A percentile compares a stretch with the other conserved stretches of the same genome.
phyloP scores from a whole-genome alignment of 768 basidiomycete genomes.

The Pisolithus orientalis region DNA sequence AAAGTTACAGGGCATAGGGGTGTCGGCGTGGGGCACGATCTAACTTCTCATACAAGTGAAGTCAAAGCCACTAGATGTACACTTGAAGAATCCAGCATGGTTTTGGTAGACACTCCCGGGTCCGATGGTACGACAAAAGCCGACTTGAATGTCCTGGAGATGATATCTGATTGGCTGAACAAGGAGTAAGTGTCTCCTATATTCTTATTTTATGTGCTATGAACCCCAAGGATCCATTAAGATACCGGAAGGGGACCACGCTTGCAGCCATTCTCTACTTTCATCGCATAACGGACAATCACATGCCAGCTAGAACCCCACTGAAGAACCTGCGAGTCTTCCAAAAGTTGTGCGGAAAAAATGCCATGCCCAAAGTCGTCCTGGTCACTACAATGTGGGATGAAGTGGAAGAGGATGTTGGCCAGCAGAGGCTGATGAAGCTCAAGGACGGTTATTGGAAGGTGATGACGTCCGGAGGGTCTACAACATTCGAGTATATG shows the following conservation, averaged over 20 bases:
- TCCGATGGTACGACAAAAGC: slow-evolving; percentile 15
- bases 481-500: neutral
- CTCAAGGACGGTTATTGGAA: neutral
- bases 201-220: neutral
- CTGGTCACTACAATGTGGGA: slow-evolving; percentile 17
- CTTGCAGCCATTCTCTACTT: slow-evolving; percentile 33
- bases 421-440: slow-evolving; percentile 10
- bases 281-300: slow-evolving; percentile 35
- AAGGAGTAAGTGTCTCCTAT: neutral
- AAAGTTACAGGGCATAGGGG: slow-evolving; percentile 1
- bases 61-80: slow-evolving; percentile 2
- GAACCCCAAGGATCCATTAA: neutral
- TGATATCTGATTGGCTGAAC: slow-evolving; percentile 16
- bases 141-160: slow-evolving; percentile 8
- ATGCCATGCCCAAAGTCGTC: slow-evolving; percentile 25
- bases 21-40: slow-evolving; percentile 2
- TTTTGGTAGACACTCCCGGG: slow-evolving; percentile 21
- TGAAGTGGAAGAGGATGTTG: slow-evolving; percentile 14
- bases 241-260: slow-evolving; percentile 3
- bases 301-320: slow-evolving; percentile 26
- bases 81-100: slow-evolving; percentile 3
- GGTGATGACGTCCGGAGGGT: slow-evolving; percentile 6
- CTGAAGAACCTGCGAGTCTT: slow-evolving; percentile 31
- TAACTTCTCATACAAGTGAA: slow-evolving; percentile 7
- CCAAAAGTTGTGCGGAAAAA: slow-evolving; percentile 18